phyloP scores from a whole-genome alignment of 495 filamentous ascomycete genomes.

The Bryoglossum gracile region DNA sequence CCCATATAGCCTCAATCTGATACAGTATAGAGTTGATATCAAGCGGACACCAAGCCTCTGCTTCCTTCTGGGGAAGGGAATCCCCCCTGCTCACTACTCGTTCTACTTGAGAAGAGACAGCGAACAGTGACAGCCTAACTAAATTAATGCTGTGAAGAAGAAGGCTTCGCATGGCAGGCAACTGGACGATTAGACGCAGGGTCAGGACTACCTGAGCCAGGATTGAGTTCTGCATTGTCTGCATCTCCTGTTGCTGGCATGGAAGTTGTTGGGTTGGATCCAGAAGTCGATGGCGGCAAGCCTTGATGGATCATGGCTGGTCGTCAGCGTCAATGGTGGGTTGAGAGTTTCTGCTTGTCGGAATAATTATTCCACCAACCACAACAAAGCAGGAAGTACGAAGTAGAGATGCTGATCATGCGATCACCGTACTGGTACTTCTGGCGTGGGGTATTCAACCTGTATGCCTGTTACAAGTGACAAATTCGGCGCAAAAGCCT shows the following conservation, averaged over 20 bases:
- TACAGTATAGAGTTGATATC: too few species aligned
- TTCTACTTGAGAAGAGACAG: not conserved
- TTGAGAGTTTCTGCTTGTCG: too few species aligned
- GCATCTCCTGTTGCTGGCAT: too few species aligned
- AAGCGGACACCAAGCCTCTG: too few species aligned
- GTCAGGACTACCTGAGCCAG: not conserved
- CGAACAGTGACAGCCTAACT: conserved; percentile 9
- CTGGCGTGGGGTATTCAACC: conserved; percentile 18
- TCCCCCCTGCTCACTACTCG: not conserved
- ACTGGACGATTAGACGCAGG: conserved; percentile 6
- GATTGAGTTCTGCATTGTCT: not conserved
- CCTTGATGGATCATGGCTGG: too few species aligned
- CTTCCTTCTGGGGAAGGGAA: not conserved
- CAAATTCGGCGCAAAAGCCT: too few species aligned
- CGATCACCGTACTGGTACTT: conserved; percentile 4
- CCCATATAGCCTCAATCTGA: too few species aligned
- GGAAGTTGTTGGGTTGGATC: conserved; percentile 4
- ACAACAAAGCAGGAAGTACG: too few species aligned
- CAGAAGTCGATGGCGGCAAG: conserved; percentile 7
- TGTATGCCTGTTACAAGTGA: not conserved
- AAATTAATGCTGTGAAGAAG: conserved; percentile 12
- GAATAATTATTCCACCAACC: conserved; percentile 24
- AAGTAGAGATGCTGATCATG: not conserved
- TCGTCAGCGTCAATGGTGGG: too few species aligned
- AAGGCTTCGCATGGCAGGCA: conserved; percentile 1